These are phyloP conservation scores for Gnomoniopsis sp. DNA, from an alignment of 2,329 filamentous ascomycete species.

Conservation along the genomic window DNA sequence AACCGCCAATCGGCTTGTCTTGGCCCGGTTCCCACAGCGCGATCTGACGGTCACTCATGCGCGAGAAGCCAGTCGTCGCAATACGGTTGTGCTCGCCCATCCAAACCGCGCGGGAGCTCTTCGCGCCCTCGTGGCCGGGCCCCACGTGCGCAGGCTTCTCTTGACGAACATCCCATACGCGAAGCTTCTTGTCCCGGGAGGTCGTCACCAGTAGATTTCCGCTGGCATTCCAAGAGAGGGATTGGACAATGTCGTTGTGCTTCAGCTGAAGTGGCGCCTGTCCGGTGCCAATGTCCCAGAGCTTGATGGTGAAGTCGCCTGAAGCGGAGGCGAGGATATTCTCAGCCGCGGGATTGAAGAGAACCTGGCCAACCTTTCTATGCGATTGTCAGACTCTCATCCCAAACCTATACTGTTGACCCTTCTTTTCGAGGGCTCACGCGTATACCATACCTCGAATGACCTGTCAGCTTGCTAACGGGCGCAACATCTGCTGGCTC, in stretches of 20 bases:
- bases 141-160: slow-evolving; percentile 83
- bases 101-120: slow-evolving; percentile 97
- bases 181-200: slow-evolving; percentile 95
- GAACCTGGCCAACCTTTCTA: slow-evolving; percentile 95
- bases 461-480: slow-evolving; percentile 76
- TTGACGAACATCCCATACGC: slow-evolving; percentile 96
- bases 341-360: slow-evolving; percentile 95
- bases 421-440: neutral
- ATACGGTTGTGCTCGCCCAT: slow-evolving; percentile 95
- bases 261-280: slow-evolving; percentile 72
- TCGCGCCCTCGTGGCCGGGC: slow-evolving; percentile 83
- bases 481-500: slow-evolving; percentile 80
- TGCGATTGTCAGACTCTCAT: slow-evolving; percentile 18
- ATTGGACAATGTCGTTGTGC: slow-evolving; percentile 90
- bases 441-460: slow-evolving; percentile 65
- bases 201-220: slow-evolving; percentile 87
- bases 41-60: slow-evolving; percentile 96
- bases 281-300: slow-evolving; percentile 88
- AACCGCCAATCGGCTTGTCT: slow-evolving; percentile 83
- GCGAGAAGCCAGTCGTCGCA: slow-evolving; percentile 94
- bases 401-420: neutral
- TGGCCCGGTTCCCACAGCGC: slow-evolving; percentile 92
- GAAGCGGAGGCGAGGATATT: slow-evolving; percentile 94
- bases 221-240: slow-evolving; percentile 90
- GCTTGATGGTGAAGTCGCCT: slow-evolving; percentile 89